Percentiles rank a stretch among this genome's conserved stretches.
Evolutionary conservation across 2,329 filamentous ascomycete genomes (phyloP).

Genomic region (Sporothrix protearum): DNA sequence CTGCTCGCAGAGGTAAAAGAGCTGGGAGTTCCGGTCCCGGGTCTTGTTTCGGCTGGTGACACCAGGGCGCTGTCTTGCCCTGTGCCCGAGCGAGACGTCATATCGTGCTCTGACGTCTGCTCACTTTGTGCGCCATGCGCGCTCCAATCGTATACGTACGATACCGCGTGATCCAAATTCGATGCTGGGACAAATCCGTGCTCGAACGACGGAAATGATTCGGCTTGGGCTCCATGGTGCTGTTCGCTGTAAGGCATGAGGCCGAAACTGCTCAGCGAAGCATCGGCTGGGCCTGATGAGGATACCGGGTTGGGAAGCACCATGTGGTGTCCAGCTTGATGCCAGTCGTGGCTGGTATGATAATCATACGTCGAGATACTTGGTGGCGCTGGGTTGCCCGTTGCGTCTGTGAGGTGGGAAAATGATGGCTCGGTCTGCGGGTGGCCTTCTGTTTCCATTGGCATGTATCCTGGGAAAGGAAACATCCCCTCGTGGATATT

Average conservation of each 20-base stretch:
- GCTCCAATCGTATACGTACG: constrained; percentile 15
- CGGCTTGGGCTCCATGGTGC: background rate
- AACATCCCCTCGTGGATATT: background rate
- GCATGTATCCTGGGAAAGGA: background rate
- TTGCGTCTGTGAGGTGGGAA: background rate
- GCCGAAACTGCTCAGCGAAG: background rate
- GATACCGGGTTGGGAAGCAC: background rate
- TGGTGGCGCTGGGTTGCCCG: background rate
- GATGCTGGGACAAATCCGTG: background rate
- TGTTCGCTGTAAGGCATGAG: constrained; percentile 4
- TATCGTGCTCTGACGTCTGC: background rate
- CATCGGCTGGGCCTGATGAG: background rate
- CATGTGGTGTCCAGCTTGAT: background rate
- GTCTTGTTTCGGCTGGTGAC: background rate
- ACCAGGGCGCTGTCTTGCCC: background rate
- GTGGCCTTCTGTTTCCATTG: background rate
- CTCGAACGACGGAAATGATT: background rate
- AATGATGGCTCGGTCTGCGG: background rate
- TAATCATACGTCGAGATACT: background rate
- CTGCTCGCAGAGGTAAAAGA: constrained; percentile 21
- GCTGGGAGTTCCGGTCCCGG: background rate
- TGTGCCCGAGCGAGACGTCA: background rate
- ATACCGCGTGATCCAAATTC: background rate
- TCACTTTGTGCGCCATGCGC: background rate
- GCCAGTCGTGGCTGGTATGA: constrained; percentile 5